Base-by-base conservation (phyloP, 805 yeast species). In the Myxozyma melibiosi region DNA sequence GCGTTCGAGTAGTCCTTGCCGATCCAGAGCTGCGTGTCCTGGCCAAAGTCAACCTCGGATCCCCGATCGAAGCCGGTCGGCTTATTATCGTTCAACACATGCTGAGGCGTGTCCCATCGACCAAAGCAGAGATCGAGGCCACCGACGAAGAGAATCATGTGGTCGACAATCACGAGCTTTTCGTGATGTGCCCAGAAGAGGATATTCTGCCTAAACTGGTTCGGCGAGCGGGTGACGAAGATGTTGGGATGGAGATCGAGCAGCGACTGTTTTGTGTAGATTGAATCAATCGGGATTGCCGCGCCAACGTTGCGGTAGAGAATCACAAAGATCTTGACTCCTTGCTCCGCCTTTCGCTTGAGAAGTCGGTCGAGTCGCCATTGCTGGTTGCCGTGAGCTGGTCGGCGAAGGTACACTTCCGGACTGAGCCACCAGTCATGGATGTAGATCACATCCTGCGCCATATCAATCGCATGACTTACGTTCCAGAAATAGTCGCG, bases 371-470 rank as follows among this genome's bases (percentile, higher is more conserved):
- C 99, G 41, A 94, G 74, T 69, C 99, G 80, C 85, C 90, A 94
- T 62, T 88, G 86, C 71, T 94, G 98, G 66, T 92, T 92, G 7
- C 97, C 97, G 71, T 88, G 86, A 0, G 96, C 92, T 0, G 99
- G 99, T 49, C 99, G 78, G 62, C 99, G 81, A 74, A 94, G 76
- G 67, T 94, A 95, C 2, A 94, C 70, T 71, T 94, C 99, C 0
- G 99, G 99, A 3, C 92, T 82, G 25, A 94, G 76, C 99, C 99
- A 94, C 99, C 99, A 94, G 68, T 92, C 99, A 68, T 94, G 97
- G 48, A 94, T 90, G 70, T 85, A 94, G 33, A 94, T 86, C 1
- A 87, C 92, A 75, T 94, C 98, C 64, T 84, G 84, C 0, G 99
- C 98, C 88, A 88, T 85, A 64, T 87, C 90, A 53, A 94, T 76